Conservation (phyloP, 345 rosid genomes). For the Populus davidiana region DNA sequence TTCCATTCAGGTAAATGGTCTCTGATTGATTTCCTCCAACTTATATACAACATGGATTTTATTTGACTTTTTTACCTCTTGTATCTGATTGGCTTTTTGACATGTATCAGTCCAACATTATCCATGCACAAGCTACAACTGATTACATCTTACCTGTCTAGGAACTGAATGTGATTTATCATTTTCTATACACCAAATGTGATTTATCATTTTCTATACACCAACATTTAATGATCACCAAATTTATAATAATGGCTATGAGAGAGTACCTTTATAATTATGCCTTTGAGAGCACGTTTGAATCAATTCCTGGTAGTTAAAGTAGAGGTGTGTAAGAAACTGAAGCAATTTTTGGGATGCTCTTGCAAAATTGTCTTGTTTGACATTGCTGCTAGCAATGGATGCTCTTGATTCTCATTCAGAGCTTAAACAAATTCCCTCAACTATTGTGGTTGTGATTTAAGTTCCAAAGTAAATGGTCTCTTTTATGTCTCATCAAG, state of each 20-base stretch:
- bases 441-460: background rate
- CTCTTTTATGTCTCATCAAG: background rate
- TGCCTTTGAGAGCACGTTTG: background rate
- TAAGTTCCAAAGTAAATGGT: background rate
- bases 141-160: background rate
- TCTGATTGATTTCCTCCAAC: background rate
- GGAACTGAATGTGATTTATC: background rate
- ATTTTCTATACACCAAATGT: background rate
- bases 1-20: conserved; percentile 70
- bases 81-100: background rate
- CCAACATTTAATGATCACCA: background rate
- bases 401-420: background rate
- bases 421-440: background rate
- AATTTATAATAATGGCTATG: background rate
- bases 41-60: background rate
- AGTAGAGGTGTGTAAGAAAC: background rate
- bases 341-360: background rate
- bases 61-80: background rate
- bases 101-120: background rate
- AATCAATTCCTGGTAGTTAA: background rate
- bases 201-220: background rate
- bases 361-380: background rate
- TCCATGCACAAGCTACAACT: background rate
- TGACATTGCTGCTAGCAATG: background rate
- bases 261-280: background rate